phyloP scores from a whole-genome alignment of 352 stramenopile genomes.

The Globisporangium camurandrum region DNA sequence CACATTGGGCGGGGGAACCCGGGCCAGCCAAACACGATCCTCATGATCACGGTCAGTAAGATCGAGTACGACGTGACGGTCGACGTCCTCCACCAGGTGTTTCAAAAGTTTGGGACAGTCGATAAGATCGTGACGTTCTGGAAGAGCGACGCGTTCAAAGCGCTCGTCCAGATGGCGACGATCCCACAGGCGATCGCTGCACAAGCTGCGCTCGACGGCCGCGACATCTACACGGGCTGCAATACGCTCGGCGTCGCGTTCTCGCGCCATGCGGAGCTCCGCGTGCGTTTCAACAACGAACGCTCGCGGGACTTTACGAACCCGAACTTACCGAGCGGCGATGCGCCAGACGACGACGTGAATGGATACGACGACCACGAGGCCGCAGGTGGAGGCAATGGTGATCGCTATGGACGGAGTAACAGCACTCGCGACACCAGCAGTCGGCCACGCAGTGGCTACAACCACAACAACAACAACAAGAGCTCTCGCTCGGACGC shows the following conservation, averaged over 20 bases:
- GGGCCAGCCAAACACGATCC: conserved; percentile 49
- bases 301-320: conserved; percentile 70
- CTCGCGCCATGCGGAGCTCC: conserved; percentile 58
- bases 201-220: conserved; percentile 60
- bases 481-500: no score
- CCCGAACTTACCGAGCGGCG: conserved; percentile 48
- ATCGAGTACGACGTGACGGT: conserved; percentile 81
- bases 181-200: conserved; percentile 63
- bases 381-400: background rate
- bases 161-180: conserved; percentile 75
- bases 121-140: conserved; percentile 79
- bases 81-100: conserved; percentile 76
- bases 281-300: conserved; percentile 73
- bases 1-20: conserved; percentile 22
- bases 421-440: no score
- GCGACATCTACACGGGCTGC: conserved; percentile 83
- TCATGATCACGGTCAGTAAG: conserved; percentile 75
- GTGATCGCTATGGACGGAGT: background rate
- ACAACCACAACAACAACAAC: background rate
- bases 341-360: conserved; percentile 7
- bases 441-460: no score
- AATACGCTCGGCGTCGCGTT: conserved; percentile 79
- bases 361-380: no score
- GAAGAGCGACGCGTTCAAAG: conserved; percentile 78
- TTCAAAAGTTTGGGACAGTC: conserved; percentile 81